Evolutionary conservation across 768 basidiomycete genomes (phyloP), one percentile per base, ranked within the genome.

Genomic region (Naganishia vishniacii): DNA sequence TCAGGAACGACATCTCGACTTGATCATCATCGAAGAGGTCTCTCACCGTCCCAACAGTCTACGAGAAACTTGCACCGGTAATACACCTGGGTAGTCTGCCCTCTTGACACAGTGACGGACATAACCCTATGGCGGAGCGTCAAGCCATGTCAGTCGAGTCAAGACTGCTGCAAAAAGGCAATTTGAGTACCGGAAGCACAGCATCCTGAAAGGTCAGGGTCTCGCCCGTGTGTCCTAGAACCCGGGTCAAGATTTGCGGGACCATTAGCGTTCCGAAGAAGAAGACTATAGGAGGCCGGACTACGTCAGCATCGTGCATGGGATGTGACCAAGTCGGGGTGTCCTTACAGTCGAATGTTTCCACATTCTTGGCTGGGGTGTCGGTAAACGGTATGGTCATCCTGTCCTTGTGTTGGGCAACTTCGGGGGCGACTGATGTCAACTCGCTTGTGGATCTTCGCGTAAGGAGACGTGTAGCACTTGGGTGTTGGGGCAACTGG

Each of bases 241-340:
- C 91, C 20, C 85, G 80, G 63, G 80, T 83, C 41, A 95, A 79
- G 71, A 97, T 87, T 53, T 83, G 83, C 6, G 91, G 91, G 70
- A 92, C 89, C 81, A 93, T 85, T 23, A 97, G 80, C 0, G 89
- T 94, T 13, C 93, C 93, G 76, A 93, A 91, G 80, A 91, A 88
- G 77, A 92, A 93, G 18, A 77, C 66, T 74, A n/a, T 32, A n/a
- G n/a, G n/a, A 16, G 25, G 37, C n/a, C n/a, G n/a, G n/a, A n/a
- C n/a, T n/a, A n/a, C n/a, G n/a, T n/a, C n/a, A n/a, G n/a, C n/a
- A n/a, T n/a, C n/a, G n/a, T n/a, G n/a, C n/a, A n/a, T n/a, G n/a
- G n/a, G n/a, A n/a, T n/a, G n/a, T n/a, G n/a, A n/a, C 16, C 20
- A 20, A 18, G 37, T 15, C 28, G 20, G 53, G 25, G n/a, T 23